Evolutionary conservation across 192 early-diverging fungal genomes (phyloP), one percentile per base, ranked within the genome.

Genomic region (Spizellomyces sp.): DNA sequence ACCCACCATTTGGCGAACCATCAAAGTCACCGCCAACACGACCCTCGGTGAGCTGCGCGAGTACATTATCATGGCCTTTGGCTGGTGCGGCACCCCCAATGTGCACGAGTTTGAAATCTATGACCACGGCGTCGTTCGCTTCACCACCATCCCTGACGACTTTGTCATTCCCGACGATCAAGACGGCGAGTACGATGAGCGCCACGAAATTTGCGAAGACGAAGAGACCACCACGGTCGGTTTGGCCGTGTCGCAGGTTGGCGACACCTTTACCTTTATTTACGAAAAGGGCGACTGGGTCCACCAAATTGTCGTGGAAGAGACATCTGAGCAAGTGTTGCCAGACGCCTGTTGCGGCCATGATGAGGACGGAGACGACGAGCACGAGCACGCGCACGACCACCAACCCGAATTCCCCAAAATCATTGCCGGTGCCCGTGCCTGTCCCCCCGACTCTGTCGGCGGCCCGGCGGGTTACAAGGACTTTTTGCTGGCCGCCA

Each of bases 251-350:
- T 44, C 58, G 21, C 15, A 42, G 9, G 69, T 46, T 14, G 59
- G 59, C n/a, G 69, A 70, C 58, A 62, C 69, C 6, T 70, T 70
- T 60, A 70, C 69, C 45, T 70, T 59, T 55, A 22, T 48, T 21
- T 70, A 70, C 69, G 69, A 70, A 57, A 70, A 70, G 45, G 69
- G 58, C 59, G 69, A 62, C 21, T 70, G 69, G 69, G 69, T 70
- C 12, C 69, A 70, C 59, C 69, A 70, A 46, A 62, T 70, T 62
- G 21, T 43, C 58, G 69, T 70, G 47, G 69, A 70, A 19, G 45
- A 60, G 21, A 27, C 60, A 15, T 60, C 58, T 4, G 46, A 70
- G 14, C 58, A 70, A 44, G 48, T 36, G 21, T 19, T 70, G 17
- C 19, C 54, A 41, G 66, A 68, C 5, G 48, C 12, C 1, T 68